Base-by-base conservation (phyloP, 2,329 filamentous ascomycete genomes). In the Magnaporthiopsis incrustans region DNA sequence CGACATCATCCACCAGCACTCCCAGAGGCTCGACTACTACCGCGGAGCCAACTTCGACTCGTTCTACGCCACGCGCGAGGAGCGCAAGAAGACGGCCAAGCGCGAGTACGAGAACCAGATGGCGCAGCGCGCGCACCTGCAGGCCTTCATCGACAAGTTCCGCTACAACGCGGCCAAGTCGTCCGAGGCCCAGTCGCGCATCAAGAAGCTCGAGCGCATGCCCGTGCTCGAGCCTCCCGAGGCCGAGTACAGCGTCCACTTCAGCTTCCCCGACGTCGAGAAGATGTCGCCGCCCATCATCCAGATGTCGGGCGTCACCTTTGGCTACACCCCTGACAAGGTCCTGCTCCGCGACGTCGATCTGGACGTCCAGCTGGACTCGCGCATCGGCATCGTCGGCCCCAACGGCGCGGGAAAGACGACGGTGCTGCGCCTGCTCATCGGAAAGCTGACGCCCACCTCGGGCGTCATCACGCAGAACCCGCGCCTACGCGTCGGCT, bases 61-160 rank as follows among this genome's bases (percentile, higher is more conserved):
- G 56, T 97, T 98, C 82, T 99, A 99, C 75, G 92, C 93, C 10
- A 98, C 95, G 27, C 95, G 92, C 73, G 95, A 99, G 77, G 95
- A 99, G 78, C 89, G 95, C 68, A 90, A 94, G 75, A 99, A 99
- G 87, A 93, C 91, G 59, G 92, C 93, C 58, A 94, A 95, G 82
- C 89, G 92, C 71, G 95, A 99, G 77, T 99, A 99, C 78, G 95
- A 99, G 78, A 98, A 96, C 77, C 95, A 99, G 74, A 97, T 98
- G 92, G 92, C 84, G 1, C 87, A 94, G 77, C 86, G 95, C 70
- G 92, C 92, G 38, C 95, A 99, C 81, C 79, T 99, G 67, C 95
- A 99, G 80, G 89, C 91, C 33, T 99, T 99, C 78, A 99, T 99
- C 79, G 95, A 99, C 84, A 99, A 99, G 79, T 99, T 99, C 84